Conservation (phyloP, 768 basidiomycete genomes). For the Pisolithus sp. region DNA sequence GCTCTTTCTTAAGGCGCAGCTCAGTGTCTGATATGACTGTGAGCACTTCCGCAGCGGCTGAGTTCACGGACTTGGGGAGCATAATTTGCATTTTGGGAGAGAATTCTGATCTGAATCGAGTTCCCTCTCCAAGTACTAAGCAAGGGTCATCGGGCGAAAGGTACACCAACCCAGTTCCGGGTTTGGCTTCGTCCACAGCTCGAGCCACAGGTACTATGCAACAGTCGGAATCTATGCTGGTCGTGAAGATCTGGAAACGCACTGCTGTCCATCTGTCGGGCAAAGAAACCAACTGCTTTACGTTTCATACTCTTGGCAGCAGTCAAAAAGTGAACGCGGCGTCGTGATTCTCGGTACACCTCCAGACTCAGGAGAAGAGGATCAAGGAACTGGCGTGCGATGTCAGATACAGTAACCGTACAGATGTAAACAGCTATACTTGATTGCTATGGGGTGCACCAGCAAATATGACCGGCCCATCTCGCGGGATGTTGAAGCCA, state of each 20-base stretch:
- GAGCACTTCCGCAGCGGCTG: constrained; percentile 72
- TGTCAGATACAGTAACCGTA: constrained; percentile 7
- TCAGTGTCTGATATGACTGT: constrained; percentile 88
- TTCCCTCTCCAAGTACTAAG: constrained; percentile 76
- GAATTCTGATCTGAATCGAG: constrained; percentile 71
- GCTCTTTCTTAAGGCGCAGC: constrained; percentile 79
- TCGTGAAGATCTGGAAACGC: constrained; percentile 18
- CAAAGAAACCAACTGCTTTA: constrained; percentile 73
- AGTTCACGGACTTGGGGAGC: constrained; percentile 75
- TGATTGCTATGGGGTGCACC: constrained; percentile 92
- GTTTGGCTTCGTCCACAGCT: constrained; percentile 78
- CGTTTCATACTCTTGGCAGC: constrained; percentile 87
- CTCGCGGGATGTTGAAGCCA: constrained; percentile 87
- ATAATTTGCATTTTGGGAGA: constrained; percentile 77
- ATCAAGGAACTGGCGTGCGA: constrained; percentile 72
- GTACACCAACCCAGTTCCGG: constrained; percentile 66
- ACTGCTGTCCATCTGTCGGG: constrained; percentile 86
- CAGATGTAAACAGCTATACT: constrained; percentile 31
- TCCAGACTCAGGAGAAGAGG: constrained; percentile 80
- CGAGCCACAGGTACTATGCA: constrained; percentile 82
- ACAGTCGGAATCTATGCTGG: constrained; percentile 6
- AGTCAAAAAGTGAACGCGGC: constrained; percentile 80
- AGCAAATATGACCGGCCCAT: constrained; percentile 90
- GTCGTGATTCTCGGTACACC: constrained; percentile 75
- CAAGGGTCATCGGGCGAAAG: constrained; percentile 74